Percentiles rank a stretch among this genome's conserved stretches.
Conservation (phyloP, 768 basidiomycete species). For the Leccinum uliginosum region DNA sequence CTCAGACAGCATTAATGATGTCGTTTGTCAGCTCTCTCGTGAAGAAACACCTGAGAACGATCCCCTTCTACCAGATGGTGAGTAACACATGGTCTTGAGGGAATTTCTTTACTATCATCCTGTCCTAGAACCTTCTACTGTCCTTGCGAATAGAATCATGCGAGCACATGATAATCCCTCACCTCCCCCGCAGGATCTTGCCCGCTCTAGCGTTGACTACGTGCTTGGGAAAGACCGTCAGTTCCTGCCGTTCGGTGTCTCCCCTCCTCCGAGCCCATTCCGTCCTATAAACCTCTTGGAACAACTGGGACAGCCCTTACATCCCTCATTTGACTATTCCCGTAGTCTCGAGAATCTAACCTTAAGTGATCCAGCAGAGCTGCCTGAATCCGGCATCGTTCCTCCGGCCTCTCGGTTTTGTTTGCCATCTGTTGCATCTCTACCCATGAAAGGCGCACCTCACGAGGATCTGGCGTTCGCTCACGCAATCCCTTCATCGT, state of each 20-base stretch:
- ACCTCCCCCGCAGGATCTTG: conserved; percentile 44
- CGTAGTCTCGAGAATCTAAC: background rate
- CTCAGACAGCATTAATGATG: conserved; percentile 25
- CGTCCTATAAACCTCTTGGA: conserved; percentile 30
- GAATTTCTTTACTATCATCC: conserved; percentile 7
- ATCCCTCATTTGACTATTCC: conserved; percentile 3
- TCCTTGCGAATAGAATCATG: conserved; percentile 60
- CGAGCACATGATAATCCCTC: conserved; percentile 75
- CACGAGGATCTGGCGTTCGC: conserved; percentile 1
- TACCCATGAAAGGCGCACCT: background rate
- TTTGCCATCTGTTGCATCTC: conserved; percentile 23
- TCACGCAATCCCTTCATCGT: conserved; percentile 9
- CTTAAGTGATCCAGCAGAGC: conserved; percentile 2
- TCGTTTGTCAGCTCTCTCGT: conserved; percentile 29
- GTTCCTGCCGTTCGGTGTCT: conserved; percentile 12
- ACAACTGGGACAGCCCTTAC: conserved; percentile 18
- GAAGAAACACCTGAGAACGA: conserved; percentile 50
- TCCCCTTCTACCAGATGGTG: conserved; percentile 43
- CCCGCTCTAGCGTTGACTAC: conserved; percentile 14
- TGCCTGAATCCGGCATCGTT: conserved; percentile 2
- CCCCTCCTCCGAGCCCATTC: conserved; percentile 29
- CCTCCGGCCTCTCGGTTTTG: conserved; percentile 36
- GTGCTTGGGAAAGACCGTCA: conserved; percentile 15
- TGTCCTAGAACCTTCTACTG: conserved; percentile 60
- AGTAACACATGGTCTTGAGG: conserved; percentile 5